These are phyloP conservation scores for Naematelia encephala DNA, from an alignment of 768 basidiomycete species.

Conservation along the genomic window DNA sequence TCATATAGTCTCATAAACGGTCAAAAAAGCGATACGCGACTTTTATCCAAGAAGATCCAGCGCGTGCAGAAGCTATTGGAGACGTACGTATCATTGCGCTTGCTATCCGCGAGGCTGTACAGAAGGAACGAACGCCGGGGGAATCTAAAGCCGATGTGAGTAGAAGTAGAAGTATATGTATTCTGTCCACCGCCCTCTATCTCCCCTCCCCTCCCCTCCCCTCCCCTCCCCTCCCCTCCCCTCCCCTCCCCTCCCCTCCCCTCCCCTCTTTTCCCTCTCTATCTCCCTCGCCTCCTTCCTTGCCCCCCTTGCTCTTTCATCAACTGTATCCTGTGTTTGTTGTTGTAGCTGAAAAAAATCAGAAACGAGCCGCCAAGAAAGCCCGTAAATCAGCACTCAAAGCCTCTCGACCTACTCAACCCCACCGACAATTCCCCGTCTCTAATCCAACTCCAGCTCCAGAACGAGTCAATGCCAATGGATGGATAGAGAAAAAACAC, in stretches of 20 bases:
- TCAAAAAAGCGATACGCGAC: constrained; percentile 23
- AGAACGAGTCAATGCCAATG: neutral
- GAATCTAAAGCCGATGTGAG: neutral
- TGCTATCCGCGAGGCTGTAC: constrained; percentile 1
- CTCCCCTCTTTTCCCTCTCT: neutral
- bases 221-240: no score
- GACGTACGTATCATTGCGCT: neutral
- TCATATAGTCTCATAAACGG: constrained; percentile 29
- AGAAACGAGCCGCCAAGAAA: neutral
- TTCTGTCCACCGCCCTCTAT: no score
- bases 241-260: no score
- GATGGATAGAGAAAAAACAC: neutral
- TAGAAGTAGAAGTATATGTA: no score
- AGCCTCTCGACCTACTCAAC: neutral
- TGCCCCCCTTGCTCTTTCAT: neutral
- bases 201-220: no score
- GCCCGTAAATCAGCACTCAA: neutral
- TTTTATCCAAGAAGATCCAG: neutral
- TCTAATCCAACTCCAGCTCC: neutral
- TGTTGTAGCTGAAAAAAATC: neutral
- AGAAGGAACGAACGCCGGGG: neutral
- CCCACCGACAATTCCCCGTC: neutral
- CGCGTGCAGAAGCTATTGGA: constrained; percentile 4
- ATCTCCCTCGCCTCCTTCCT: neutral
- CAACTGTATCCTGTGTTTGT: neutral